Evolutionary conservation across 768 basidiomycete genomes (phyloP).

Genomic region (Amanita rimosa): DNA sequence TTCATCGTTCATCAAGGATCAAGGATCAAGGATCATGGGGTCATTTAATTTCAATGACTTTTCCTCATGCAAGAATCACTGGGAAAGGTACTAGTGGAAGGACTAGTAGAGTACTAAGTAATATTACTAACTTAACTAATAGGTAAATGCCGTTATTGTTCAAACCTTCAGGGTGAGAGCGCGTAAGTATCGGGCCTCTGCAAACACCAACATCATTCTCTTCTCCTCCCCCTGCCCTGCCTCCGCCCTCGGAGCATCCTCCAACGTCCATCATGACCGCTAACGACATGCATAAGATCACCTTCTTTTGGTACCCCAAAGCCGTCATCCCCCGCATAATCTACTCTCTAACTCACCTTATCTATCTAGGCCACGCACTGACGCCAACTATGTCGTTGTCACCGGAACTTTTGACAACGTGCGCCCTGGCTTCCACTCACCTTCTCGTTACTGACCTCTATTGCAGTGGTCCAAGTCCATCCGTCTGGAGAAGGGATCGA

Average conservation of each 20-base stretch:
- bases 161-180: slow-evolving; percentile 2
- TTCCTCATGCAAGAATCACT: too few relatives aligned
- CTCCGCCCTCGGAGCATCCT: not conserved
- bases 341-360: slow-evolving; percentile 4
- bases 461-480: slow-evolving; percentile 51
- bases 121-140: too few relatives aligned
- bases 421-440: slow-evolving; percentile 13
- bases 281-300: slow-evolving; percentile 35
- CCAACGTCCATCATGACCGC: not conserved
- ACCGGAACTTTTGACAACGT: slow-evolving; percentile 78
- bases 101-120: too few relatives aligned
- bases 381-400: slow-evolving; percentile 48
- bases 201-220: not conserved
- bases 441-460: not conserved
- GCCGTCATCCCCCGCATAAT: not conserved
- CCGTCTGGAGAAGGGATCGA: slow-evolving; percentile 37
- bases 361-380: slow-evolving; percentile 42
- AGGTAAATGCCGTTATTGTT: slow-evolving; percentile 1
- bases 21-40: too few relatives aligned
- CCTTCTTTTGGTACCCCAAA: slow-evolving; percentile 37
- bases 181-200: not conserved
- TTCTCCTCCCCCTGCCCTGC: not conserved
- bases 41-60: too few relatives aligned
- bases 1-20: too few relatives aligned
- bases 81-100: slow-evolving; percentile 59